Evolutionary conservation across 2,329 filamentous ascomycete species (phyloP).

Genomic region (Aspergillus unguis): DNA sequence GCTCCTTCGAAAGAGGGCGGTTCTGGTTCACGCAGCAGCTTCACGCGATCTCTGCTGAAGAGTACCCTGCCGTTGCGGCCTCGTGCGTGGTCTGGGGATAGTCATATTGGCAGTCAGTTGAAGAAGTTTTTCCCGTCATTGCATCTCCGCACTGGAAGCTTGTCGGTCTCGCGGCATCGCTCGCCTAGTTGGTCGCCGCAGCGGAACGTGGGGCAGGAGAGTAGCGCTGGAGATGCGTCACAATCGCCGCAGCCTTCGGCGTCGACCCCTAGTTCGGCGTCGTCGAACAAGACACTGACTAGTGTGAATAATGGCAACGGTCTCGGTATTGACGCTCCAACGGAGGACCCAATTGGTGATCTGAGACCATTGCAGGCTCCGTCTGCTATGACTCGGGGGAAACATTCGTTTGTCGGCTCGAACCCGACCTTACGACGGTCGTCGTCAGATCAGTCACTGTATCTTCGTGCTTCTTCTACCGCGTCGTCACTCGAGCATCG

Average conservation of each 20-base stretch:
- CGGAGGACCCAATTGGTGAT: conserved; percentile 35
- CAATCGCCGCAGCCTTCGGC: conserved; percentile 6
- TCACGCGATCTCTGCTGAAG: conserved; percentile 35
- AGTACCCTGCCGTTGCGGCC: conserved; percentile 31
- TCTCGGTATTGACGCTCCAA: neutral
- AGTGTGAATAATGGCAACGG: neutral
- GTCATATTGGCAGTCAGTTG: conserved; percentile 21
- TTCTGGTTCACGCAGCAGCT: conserved; percentile 24
- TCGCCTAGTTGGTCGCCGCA: conserved; percentile 26
- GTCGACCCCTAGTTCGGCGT: conserved; percentile 16
- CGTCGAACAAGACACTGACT: neutral
- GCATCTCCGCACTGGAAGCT: conserved; percentile 26
- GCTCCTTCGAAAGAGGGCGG: neutral
- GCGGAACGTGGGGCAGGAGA: conserved; percentile 20
- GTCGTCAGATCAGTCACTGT: conserved; percentile 73
- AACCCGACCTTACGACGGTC: conserved; percentile 53
- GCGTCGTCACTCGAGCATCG: conserved; percentile 84
- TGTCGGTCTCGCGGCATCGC: conserved; percentile 18
- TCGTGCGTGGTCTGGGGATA: conserved; percentile 37
- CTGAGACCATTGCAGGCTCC: conserved; percentile 23
- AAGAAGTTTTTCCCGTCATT: conserved; percentile 37
- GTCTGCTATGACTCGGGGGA: conserved; percentile 26
- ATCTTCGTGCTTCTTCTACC: conserved; percentile 68
- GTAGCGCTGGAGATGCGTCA: neutral
- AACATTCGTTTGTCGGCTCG: conserved; percentile 31